Evolutionary conservation across 768 basidiomycete species (phyloP).

Genomic region (Dentipellis sp.): DNA sequence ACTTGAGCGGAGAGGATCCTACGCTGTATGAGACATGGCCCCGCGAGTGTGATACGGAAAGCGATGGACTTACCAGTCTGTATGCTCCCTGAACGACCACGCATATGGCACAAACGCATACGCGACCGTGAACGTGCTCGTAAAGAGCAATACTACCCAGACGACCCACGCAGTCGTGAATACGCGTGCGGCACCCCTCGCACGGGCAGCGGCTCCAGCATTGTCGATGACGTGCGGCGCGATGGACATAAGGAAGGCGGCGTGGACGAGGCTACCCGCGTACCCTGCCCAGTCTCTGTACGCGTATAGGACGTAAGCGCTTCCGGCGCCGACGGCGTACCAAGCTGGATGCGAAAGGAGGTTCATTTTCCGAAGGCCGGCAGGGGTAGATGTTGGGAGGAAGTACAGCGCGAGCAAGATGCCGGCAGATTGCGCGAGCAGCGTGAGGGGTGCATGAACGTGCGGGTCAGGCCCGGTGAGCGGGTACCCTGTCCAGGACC

Average conservation of each 20-base stretch:
- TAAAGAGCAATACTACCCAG: conserved; percentile 53
- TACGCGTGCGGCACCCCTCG: conserved; percentile 33
- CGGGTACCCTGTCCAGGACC: conserved; percentile 87
- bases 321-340: conserved; percentile 43
- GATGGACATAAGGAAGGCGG: conserved; percentile 57
- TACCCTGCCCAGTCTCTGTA: conserved; percentile 66
- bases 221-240: conserved; percentile 44
- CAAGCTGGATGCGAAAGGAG: conserved; percentile 38
- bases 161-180: conserved; percentile 50
- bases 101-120: conserved; percentile 89
- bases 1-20: conserved; percentile 52
- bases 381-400: conserved; percentile 4
- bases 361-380: not conserved
- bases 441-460: conserved; percentile 58
- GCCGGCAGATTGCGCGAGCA: conserved; percentile 53
- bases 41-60: not conserved
- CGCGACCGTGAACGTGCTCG: conserved; percentile 76
- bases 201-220: conserved; percentile 28
- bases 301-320: conserved; percentile 46
- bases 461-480: conserved; percentile 67
- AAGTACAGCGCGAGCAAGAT: conserved; percentile 32
- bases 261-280: conserved; percentile 50
- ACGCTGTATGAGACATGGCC: not conserved
- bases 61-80: conserved; percentile 46
- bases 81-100: conserved; percentile 63